phyloP scores from a whole-genome alignment of 805 yeast genomes.

The Saccharomycopsis lassenensis region DNA sequence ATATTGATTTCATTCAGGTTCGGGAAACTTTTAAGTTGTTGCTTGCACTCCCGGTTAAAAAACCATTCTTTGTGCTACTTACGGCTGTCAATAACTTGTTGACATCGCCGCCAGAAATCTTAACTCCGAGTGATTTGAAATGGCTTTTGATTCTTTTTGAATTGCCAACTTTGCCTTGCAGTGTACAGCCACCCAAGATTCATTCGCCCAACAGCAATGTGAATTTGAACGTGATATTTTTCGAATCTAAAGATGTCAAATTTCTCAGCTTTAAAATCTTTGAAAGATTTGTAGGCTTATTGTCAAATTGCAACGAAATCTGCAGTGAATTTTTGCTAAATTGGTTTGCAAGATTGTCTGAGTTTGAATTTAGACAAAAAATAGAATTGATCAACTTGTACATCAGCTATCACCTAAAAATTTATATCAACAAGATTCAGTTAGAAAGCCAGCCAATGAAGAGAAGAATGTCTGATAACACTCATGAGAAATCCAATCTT shows the following conservation, averaged over 20 bases:
- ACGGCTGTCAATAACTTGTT: conserved; percentile 40
- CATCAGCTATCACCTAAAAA: conserved; percentile 61
- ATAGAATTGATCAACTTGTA: conserved; percentile 66
- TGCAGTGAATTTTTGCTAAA: conserved; percentile 35
- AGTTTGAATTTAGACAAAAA: conserved; percentile 35
- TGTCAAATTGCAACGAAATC: conserved; percentile 38
- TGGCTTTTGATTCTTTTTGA: conserved; percentile 62
- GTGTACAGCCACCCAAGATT: conserved; percentile 1
- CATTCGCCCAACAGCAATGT: too few species aligned
- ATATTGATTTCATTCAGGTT: conserved; percentile 40
- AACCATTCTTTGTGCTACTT: conserved; percentile 49
- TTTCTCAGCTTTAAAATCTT: conserved; percentile 55
- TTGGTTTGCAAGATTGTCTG: conserved; percentile 42
- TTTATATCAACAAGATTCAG: conserved; percentile 3
- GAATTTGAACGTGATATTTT: conserved; percentile 13
- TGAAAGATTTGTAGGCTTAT: conserved; percentile 57
- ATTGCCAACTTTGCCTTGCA: conserved; percentile 46
- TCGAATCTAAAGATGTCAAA: conserved; percentile 41
- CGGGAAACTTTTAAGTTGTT: conserved; percentile 35
- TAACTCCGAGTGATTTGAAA: conserved; percentile 33
- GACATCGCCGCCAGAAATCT: conserved; percentile 33
- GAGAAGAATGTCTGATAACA: too few species aligned
- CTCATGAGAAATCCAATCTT: too few species aligned
- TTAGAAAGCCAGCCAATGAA: too few species aligned
- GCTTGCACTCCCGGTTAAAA: conserved; percentile 42